phyloP scores from a whole-genome alignment of 192 early-diverging fungal genomes.

The Backusella parvicylindrica region DNA sequence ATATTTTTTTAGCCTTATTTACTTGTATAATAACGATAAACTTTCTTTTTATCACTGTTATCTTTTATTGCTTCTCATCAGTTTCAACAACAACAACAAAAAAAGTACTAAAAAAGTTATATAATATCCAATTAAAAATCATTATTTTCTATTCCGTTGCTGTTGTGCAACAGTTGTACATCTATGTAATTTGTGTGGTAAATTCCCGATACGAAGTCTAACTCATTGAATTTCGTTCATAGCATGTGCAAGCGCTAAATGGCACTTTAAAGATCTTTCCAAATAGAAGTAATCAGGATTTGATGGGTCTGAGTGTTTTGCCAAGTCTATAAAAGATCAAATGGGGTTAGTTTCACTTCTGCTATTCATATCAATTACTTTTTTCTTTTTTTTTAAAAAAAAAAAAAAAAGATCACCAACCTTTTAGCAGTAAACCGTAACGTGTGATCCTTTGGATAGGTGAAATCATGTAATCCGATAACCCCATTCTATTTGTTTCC shows the following conservation, averaged over 20 bases:
- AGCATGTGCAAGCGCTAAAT: conserved; percentile 29
- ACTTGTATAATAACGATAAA: neutral
- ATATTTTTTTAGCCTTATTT: neutral
- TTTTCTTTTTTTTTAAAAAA: neutral
- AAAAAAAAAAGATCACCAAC: conserved; percentile 1
- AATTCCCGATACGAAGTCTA: neutral
- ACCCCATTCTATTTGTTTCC: conserved; percentile 55
- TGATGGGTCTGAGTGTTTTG: conserved; percentile 25
- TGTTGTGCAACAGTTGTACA: neutral
- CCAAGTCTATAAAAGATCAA: conserved; percentile 30
- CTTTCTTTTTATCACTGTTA: neutral
- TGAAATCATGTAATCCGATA: conserved; percentile 73
- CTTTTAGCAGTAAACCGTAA: conserved; percentile 69
- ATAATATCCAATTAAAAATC: neutral
- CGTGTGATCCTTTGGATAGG: conserved; percentile 78
- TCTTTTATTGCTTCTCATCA: neutral
- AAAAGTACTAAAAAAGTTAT: neutral
- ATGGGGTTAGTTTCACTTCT: neutral
- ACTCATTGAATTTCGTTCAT: conserved; percentile 34
- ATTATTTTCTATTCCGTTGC: neutral
- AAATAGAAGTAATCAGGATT: conserved; percentile 26
- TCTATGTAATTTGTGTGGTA: neutral
- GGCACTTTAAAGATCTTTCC: conserved; percentile 25
- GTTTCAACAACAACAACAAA: neutral
- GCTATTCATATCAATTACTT: neutral